Conservation (phyloP, 2,329 filamentous ascomycete species). For the Nigrospora osmanthi region DNA sequence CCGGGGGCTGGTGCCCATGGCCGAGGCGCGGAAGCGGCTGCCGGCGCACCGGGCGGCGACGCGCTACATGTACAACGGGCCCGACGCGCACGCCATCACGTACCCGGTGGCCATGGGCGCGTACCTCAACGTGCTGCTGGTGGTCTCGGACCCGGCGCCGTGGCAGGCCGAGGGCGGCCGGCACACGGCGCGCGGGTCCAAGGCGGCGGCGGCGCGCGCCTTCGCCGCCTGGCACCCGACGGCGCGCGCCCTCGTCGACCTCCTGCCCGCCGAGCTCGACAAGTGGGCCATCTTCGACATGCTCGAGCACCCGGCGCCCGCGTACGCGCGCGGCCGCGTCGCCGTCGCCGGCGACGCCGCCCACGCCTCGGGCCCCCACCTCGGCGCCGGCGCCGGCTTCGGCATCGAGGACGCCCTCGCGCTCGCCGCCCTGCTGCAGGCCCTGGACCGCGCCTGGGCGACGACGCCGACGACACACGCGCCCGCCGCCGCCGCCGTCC, state of each 20-base stretch:
- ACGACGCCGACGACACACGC: no score
- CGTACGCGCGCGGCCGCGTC: slow-evolving; percentile 33
- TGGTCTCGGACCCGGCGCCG: slow-evolving; percentile 26
- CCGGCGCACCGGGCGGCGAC: slow-evolving; percentile 40
- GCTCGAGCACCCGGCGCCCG: slow-evolving; percentile 33
- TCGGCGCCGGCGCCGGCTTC: slow-evolving; percentile 47
- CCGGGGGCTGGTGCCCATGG: slow-evolving; percentile 53
- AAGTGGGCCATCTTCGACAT: slow-evolving; percentile 50
- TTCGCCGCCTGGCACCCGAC: slow-evolving; percentile 32
- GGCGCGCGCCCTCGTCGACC: slow-evolving; percentile 25
- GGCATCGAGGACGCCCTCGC: slow-evolving; percentile 47
- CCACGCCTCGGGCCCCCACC: slow-evolving; percentile 46
- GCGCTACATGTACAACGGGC: slow-evolving; percentile 48
- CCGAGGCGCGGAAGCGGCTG: slow-evolving; percentile 36
- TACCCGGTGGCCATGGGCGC: slow-evolving; percentile 52
- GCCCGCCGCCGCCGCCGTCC: no score
- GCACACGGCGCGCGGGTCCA: slow-evolving; percentile 26
- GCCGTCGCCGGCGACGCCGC: slow-evolving; percentile 49
- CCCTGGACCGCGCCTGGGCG: not conserved
- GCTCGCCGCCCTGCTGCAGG: slow-evolving; percentile 27
- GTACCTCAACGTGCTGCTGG: slow-evolving; percentile 49
- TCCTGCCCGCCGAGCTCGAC: slow-evolving; percentile 40
- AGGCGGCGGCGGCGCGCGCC: slow-evolving; percentile 29
- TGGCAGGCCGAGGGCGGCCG: slow-evolving; percentile 23
- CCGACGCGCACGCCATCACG: slow-evolving; percentile 48